Conservation (phyloP, 306 rosid genomes). For the Cicer pinnatifidum region DNA sequence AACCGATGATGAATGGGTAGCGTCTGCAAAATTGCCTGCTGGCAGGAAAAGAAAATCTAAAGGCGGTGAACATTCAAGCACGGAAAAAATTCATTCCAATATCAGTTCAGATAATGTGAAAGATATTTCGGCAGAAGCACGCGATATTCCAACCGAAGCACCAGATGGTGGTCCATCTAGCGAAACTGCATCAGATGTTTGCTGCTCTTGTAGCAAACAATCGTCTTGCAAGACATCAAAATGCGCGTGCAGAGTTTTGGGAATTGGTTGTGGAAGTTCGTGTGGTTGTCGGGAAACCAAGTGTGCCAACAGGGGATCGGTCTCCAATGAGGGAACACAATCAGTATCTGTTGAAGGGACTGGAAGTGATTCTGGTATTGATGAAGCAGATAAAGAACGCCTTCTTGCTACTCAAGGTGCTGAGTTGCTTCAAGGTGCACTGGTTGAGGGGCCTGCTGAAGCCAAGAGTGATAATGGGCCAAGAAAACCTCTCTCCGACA, state of each 20-base stretch:
- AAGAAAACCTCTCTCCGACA: constrained; percentile 83
- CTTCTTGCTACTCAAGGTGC: constrained; percentile 87
- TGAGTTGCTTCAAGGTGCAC: constrained; percentile 78
- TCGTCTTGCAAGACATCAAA: constrained; percentile 84
- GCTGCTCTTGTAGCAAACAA: constrained; percentile 78
- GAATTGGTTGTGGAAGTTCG: constrained; percentile 64
- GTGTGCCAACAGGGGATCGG: constrained; percentile 68
- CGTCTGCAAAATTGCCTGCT: constrained; percentile 42
- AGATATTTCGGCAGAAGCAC: constrained; percentile 50
- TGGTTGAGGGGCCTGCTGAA: constrained; percentile 60
- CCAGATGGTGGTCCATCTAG: constrained; percentile 32
- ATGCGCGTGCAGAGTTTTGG: constrained; percentile 66
- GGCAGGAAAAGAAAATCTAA: constrained; percentile 57
- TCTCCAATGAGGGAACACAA: constrained; percentile 32
- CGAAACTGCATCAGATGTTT: constrained; percentile 46
- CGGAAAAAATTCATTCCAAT: constrained; percentile 41
- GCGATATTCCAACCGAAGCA: constrained; percentile 49
- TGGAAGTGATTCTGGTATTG: constrained; percentile 43
- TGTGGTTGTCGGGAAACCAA: constrained; percentile 71
- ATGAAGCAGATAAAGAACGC: constrained; percentile 53
- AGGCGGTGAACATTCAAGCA: constrained; percentile 49
- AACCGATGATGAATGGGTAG: constrained; percentile 62
- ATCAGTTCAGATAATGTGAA: constrained; percentile 42
- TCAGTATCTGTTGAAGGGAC: constrained; percentile 42
- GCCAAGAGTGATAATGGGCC: constrained; percentile 51